Evolutionary conservation across 1,284 basidiomycete genomes (phyloP).

Genomic region (Laetiporus sulphureus): DNA sequence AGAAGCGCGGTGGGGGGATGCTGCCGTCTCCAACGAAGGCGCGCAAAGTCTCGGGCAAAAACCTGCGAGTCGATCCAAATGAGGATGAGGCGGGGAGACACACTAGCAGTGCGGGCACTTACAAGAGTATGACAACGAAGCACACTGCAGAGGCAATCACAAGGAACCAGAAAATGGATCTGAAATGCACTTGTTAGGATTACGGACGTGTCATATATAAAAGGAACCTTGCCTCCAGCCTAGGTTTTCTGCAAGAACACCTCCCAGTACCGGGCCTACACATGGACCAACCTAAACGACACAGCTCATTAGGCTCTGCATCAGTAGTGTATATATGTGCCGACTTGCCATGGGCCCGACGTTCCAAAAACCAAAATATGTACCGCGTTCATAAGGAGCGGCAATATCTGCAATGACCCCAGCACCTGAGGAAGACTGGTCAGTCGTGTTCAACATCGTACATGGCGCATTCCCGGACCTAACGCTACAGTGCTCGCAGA

Average conservation of each 20-base stretch:
- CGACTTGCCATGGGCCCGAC: constrained; percentile 33
- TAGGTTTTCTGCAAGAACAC: constrained; percentile 45
- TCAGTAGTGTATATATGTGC: background rate
- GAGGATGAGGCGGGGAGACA: too few species aligned
- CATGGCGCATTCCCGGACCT: constrained; percentile 22
- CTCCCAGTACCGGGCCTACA: constrained; percentile 46
- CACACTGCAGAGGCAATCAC: constrained; percentile 53
- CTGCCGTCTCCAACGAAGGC: constrained; percentile 52
- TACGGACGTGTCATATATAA: background rate
- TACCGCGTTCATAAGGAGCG: constrained; percentile 31
- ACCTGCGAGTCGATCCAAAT: constrained; percentile 14
- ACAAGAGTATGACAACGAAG: constrained; percentile 50
- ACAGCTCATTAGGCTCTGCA: background rate
- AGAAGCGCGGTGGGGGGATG: constrained; percentile 37
- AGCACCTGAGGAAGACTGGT: constrained; percentile 20
- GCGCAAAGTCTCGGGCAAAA: constrained; percentile 49
- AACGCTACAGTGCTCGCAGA: constrained; percentile 39
- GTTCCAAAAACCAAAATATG: constrained; percentile 32
- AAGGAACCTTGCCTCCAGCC: constrained; percentile 55
- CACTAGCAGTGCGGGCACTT: constrained; percentile 18
- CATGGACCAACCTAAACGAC: constrained; percentile 28
- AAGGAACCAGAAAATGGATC: constrained; percentile 79
- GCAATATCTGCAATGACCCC: constrained; percentile 37
- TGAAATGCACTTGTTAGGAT: constrained; percentile 16
- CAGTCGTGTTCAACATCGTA: background rate